Percentiles rank a stretch among this genome's conserved stretches.
phyloP scores from a whole-genome alignment of 1,284 basidiomycete genomes.

The Ganoderma leucocontextum region DNA sequence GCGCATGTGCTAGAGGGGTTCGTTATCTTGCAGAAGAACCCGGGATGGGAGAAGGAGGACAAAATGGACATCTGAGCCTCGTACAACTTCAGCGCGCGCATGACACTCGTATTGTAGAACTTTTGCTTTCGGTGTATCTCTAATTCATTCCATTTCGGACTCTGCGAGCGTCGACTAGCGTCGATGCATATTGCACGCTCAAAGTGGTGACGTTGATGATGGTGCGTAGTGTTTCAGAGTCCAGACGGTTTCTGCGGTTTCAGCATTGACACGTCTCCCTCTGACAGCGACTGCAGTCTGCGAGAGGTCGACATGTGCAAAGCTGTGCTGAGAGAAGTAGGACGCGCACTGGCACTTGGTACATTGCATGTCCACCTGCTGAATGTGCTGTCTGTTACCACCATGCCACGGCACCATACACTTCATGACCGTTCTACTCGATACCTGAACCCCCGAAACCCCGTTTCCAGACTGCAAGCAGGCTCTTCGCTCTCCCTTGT shows the following conservation, averaged over 20 bases:
- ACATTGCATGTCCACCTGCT: no score
- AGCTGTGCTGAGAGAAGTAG: neutral
- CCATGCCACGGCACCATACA: no score
- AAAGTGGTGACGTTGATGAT: neutral
- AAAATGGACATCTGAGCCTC: constrained; percentile 75
- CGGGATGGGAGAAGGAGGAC: constrained; percentile 84
- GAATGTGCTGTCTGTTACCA: no score
- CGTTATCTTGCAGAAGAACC: constrained; percentile 88
- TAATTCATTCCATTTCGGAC: constrained; percentile 21
- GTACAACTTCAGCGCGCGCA: constrained; percentile 3
- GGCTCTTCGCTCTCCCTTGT: no score
- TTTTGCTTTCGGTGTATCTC: constrained; percentile 32
- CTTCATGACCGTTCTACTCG: no score
- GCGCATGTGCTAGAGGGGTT: constrained; percentile 90
- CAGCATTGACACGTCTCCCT: neutral
- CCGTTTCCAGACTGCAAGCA: no score
- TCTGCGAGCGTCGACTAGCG: no score
- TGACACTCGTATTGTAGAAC: constrained; percentile 31
- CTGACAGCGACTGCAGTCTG: neutral
- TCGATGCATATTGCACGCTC: no score
- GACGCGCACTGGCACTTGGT: no score
- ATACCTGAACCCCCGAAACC: no score
- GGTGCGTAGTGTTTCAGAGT: neutral
- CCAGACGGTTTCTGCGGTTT: neutral
- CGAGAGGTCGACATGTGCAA: neutral